Evolutionary conservation across 192 early-diverging fungal species (phyloP), one percentile per base, ranked within the genome.

Genomic region (Linnemannia zychae): DNA sequence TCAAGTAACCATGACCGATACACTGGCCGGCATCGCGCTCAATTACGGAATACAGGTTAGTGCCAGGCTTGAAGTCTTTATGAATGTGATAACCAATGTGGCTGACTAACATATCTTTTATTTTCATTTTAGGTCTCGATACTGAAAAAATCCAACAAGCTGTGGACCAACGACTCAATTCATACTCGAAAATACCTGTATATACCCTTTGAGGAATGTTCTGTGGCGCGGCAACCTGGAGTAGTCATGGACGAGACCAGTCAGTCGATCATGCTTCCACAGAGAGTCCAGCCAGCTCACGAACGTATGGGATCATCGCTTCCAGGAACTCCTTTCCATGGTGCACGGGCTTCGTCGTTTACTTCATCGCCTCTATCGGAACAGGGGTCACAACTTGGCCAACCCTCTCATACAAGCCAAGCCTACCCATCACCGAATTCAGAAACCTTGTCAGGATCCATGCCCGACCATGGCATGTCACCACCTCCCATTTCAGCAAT

Each of bases 101-200:
- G 4, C 20, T 53, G n/a, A 18, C 36, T 24, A 16, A 28, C 3
- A 33, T 40, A 33, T 37, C 53, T n/a, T 75, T 57, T 18, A 13
- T 37, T 70, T 72, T n/a, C 33, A 38, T 9, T 48, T 37, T 67
- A 88, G 87, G 74, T 90, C 11, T 71, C 87, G 16, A 73, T 80
- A 20, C 77, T 91, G 20, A 88, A 89, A 63, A 87, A 79, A 36
- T 87, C 76, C 17, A 91, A 91, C 76, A 84, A 87, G 70, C 72
- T 91, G 46, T 91, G 90, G 90, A 86, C 90, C 7, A 90, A 87
- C 47, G 90, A 91, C 72, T 90, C 88, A 40, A 90, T 91, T 66
- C 89, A 91, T 67, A 82, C 84, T 16, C 88, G 87, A 63, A 89
- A 89, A 69, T 84, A 88, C 71, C 74, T 91, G 11, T 89, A 89